Evolutionary conservation across 1,139 yeast genomes (phyloP).

Genomic region (Lodderomyces theae): DNA sequence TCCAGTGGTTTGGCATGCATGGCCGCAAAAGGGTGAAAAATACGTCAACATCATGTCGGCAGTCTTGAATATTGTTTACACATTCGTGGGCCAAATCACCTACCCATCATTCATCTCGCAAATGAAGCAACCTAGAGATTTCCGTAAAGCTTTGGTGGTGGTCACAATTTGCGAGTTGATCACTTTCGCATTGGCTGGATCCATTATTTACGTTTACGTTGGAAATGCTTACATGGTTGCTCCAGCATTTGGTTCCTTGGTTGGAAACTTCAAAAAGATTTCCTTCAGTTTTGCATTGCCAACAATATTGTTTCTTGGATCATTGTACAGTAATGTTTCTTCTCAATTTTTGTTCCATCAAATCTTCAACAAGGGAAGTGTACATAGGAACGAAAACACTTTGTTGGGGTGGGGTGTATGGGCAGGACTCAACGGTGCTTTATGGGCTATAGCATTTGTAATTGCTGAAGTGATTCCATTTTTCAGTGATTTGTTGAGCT

Average conservation of each 20-base stretch:
- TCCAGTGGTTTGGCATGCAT: constrained; percentile 44
- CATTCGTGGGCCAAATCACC: constrained; percentile 63
- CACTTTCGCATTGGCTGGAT: constrained; percentile 52
- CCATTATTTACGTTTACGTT: constrained; percentile 55
- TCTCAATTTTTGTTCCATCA: constrained; percentile 49
- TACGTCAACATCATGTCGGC: constrained; percentile 58
- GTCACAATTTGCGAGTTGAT: constrained; percentile 52
- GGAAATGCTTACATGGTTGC: constrained; percentile 55
- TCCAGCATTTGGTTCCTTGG: constrained; percentile 58
- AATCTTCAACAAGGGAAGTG: constrained; percentile 41
- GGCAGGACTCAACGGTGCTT: constrained; percentile 38
- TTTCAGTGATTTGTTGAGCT: constrained; percentile 54
- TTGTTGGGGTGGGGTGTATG: constrained; percentile 52
- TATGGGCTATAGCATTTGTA: constrained; percentile 56
- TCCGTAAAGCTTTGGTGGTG: constrained; percentile 52
- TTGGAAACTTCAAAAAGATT: constrained; percentile 45
- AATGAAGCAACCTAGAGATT: constrained; percentile 57
- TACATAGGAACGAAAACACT: constrained; percentile 49
- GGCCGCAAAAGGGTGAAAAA: constrained; percentile 51
- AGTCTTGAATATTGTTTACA: constrained; percentile 55
- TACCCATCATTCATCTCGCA: constrained; percentile 62
- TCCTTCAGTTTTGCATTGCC: constrained; percentile 64
- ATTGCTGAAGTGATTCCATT: constrained; percentile 65
- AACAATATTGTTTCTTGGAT: constrained; percentile 55
- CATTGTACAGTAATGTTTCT: constrained; percentile 54